A percentile compares a stretch with the other conserved stretches of the same genome.
phyloP scores from a whole-genome alignment of 768 basidiomycete species.

The Hericium erinaceus region DNA sequence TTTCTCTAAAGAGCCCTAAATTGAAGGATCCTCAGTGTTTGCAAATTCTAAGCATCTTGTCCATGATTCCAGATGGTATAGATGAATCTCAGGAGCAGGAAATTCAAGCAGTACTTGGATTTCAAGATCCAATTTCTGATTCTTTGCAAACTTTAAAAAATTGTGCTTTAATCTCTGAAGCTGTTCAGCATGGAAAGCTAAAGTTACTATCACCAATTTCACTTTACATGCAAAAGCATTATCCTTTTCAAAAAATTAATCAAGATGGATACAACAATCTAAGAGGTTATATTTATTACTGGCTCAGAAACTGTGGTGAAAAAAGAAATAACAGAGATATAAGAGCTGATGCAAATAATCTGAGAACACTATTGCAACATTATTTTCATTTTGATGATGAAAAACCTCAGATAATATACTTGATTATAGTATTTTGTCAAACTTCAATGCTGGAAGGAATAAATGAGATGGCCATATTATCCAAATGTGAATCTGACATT shows the following conservation, averaged over 20 bases:
- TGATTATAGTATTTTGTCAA: neutral
- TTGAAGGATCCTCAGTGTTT: neutral
- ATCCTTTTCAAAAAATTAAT: neutral
- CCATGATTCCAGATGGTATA: neutral
- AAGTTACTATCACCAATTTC: neutral
- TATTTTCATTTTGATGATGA: neutral
- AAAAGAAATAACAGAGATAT: too few relatives aligned
- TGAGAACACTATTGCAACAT: neutral
- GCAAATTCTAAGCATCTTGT: neutral
- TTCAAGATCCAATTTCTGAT: neutral
- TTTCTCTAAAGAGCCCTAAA: neutral
- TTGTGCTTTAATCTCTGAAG: neutral
- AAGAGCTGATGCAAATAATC: neutral
- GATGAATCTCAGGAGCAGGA: neutral
- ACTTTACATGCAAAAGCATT: neutral
- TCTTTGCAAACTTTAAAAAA: neutral
- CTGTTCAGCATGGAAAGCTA: neutral
- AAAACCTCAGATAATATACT: neutral
- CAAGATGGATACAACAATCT: neutral
- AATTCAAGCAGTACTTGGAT: neutral
- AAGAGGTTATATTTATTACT: neutral
- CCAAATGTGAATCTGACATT: neutral
- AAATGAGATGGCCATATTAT: neutral
- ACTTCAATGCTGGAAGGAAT: neutral
- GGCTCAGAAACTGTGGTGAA: neutral